These are phyloP conservation scores for Cadophora gregata DNA, from an alignment of 2,329 filamentous ascomycete species.

Conservation along the genomic window DNA sequence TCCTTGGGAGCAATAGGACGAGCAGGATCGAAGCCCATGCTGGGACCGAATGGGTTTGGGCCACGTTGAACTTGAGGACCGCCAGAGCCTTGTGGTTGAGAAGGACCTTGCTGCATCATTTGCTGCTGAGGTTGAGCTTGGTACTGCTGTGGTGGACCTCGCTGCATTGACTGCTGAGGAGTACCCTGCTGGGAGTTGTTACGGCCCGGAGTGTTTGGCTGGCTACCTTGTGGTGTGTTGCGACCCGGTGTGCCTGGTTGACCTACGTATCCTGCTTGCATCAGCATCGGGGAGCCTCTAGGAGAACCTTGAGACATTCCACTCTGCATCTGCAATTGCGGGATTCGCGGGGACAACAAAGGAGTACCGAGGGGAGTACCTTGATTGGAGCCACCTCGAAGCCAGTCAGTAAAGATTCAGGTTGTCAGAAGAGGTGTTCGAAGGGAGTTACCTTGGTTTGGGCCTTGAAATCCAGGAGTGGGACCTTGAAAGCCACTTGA, in stretches of 20 bases:
- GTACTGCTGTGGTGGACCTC: conserved; percentile 4
- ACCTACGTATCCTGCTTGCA: conserved; percentile 11
- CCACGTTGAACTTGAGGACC: conserved; percentile 12
- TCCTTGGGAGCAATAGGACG: conserved; percentile 37
- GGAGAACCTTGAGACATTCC: conserved; percentile 15
- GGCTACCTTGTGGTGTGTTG: conserved; percentile 9
- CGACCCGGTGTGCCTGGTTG: conserved; percentile 9
- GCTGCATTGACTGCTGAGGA: neutral
- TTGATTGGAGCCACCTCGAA: neutral
- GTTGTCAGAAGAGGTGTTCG: neutral
- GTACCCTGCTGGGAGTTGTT: neutral
- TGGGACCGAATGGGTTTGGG: conserved; percentile 29
- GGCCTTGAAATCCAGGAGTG: neutral
- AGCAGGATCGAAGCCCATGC: conserved; percentile 54
- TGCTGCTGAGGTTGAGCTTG: conserved; percentile 2
- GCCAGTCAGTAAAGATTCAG: neutral
- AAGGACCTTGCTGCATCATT: conserved; percentile 7
- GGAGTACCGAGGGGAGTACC: conserved; percentile 5
- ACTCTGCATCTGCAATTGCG: conserved; percentile 11
- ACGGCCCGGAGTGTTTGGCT: conserved; percentile 9
- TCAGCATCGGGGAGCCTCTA: conserved; percentile 14
- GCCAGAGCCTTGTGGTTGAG: neutral
- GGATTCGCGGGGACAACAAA: conserved; percentile 4
- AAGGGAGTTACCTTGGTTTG: conserved; percentile 5
- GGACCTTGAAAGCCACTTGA: conserved; percentile 13